These are phyloP conservation scores for Penicillium waksmanii DNA, from an alignment of 495 filamentous ascomycete genomes.

Conservation along the genomic window DNA sequence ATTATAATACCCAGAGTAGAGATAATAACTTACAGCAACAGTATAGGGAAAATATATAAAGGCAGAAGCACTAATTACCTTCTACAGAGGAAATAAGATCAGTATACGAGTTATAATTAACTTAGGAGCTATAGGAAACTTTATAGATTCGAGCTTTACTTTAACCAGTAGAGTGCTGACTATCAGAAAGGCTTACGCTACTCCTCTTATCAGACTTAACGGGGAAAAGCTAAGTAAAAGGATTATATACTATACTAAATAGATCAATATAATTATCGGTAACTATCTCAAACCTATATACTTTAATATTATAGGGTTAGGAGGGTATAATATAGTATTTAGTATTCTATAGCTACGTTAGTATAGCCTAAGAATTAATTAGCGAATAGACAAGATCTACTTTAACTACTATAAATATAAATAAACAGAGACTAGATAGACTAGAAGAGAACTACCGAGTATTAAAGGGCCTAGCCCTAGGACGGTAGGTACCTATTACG, in stretches of 20 bases:
- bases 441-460: neutral
- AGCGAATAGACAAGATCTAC: neutral
- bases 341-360: neutral
- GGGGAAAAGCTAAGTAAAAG: neutral
- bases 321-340: neutral
- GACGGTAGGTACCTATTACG: neutral
- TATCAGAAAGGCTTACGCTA: neutral
- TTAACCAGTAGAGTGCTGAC: neutral
- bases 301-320: neutral
- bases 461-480: neutral
- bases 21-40: neutral
- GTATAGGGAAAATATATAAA: neutral
- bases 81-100: neutral
- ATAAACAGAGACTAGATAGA: neutral
- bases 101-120: neutral
- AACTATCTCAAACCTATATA: neutral
- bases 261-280: neutral
- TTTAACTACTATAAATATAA: neutral
- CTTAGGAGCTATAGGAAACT: neutral
- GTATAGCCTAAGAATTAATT: neutral
- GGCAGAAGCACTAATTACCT: neutral
- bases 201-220: neutral
- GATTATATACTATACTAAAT: neutral
- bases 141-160: neutral
- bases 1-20: neutral